Base-by-base conservation (phyloP, 2,329 filamentous ascomycete species). In the Sclerotinia glacialis region DNA sequence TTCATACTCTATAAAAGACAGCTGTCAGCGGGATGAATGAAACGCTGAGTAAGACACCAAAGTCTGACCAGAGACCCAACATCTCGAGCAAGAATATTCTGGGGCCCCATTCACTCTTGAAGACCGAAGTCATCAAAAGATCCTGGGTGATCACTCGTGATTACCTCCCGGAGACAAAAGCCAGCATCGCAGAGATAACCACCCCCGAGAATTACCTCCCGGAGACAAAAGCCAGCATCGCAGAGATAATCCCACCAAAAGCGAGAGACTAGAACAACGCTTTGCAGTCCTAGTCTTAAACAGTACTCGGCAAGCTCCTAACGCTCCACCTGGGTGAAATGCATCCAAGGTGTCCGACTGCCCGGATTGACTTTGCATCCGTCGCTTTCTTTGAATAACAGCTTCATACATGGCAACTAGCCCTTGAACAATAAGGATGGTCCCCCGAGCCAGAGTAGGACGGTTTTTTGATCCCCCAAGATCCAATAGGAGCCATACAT, bases 291-390 rank as follows among this genome's bases (percentile, higher is more conserved):
- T 40, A 40, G 37, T 5, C 37, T 40, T 40, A 40, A 34, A 58
- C 34, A 58, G 54, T 58, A 42, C 54, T 58, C 34, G 54, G 54
- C n/a, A 58, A 58, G 54, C 54, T 42, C 54, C 54, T 58, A 11
- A 42, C 54, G 34, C 54, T 58, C 54, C 54, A 34, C 37, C n/a
- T n/a, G n/a, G 34, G 54, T 58, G 9, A 12, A 42, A 26, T 21
- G n/a, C 54, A 58, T 37, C 54, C 54, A 18, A 34, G 34, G 37
- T 14, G 54, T 58, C 54, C 54, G 18, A 56, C 54, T 56, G 34
- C 11, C 12, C 37, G 16, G 37, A 40, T 40, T 40, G 37, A 40
- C 37, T 40, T 40, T 5, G 37, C 37, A 40, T 40, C 31, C n/a
- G 23, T 42, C 37, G 23, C 54, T 58, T 40, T 42, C n/a, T 37